Evolutionary conservation across 2,329 filamentous ascomycete species (phyloP).

Genomic region (Stagonosporopsis rhizophila): DNA sequence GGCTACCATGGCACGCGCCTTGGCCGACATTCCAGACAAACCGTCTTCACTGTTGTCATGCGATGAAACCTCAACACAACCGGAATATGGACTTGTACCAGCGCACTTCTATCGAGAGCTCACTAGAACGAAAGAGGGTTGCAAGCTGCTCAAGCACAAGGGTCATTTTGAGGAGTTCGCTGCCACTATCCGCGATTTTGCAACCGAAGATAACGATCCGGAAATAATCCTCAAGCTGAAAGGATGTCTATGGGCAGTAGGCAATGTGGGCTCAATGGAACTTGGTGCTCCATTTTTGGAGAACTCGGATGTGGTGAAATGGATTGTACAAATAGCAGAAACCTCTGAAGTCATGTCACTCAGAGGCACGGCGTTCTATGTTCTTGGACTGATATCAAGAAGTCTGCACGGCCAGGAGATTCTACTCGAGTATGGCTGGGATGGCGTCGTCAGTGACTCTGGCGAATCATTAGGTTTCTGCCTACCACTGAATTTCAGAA

Average conservation of each 20-base stretch:
- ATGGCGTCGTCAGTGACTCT: conserved; percentile 82
- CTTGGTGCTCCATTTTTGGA: conserved; percentile 94
- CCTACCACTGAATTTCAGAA: conserved; percentile 78
- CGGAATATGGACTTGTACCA: conserved; percentile 72
- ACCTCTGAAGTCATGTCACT: conserved; percentile 88
- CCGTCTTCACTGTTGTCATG: conserved; percentile 55
- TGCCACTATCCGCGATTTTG: conserved; percentile 84
- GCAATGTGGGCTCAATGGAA: conserved; percentile 98
- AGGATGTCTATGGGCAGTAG: conserved; percentile 95
- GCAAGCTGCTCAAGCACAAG: conserved; percentile 86
- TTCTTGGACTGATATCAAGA: conserved; percentile 88
- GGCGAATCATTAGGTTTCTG: conserved; percentile 88
- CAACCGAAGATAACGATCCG: conserved; percentile 81
- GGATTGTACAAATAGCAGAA: conserved; percentile 89
- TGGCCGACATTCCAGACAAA: conserved; percentile 67
- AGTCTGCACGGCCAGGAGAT: conserved; percentile 94
- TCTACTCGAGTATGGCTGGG: conserved; percentile 88
- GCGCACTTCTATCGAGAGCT: conserved; percentile 97
- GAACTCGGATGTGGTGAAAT: conserved; percentile 83
- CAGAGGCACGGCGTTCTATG: conserved; percentile 95
- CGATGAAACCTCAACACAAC: conserved; percentile 56
- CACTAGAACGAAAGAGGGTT: conserved; percentile 90
- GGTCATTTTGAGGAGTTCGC: conserved; percentile 97
- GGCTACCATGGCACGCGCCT: conserved; percentile 88
- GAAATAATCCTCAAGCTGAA: conserved; percentile 94